phyloP scores from a whole-genome alignment of 345 rosid species.

The Citrus sp. region DNA sequence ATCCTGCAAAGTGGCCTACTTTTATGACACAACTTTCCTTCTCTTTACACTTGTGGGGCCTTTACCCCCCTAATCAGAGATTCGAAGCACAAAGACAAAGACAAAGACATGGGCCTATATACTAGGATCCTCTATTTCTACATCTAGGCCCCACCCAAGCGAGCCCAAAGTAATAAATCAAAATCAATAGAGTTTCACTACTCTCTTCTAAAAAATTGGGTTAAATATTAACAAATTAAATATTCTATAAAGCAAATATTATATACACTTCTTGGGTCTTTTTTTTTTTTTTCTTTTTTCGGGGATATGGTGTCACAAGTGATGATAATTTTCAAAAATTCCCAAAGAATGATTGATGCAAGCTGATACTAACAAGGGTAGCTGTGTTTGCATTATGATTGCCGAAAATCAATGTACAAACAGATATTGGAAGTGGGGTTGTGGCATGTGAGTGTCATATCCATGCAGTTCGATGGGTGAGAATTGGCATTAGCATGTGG shows the following conservation, averaged over 20 bases:
- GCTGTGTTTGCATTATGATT: too few species aligned
- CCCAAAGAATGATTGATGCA: not conserved
- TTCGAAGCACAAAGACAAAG: conserved; percentile 20
- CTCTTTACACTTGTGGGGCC: conserved; percentile 22
- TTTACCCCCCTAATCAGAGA: conserved; percentile 9
- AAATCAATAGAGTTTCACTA: not conserved
- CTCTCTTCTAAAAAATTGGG: not conserved
- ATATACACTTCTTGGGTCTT: too few species aligned
- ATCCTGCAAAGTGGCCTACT: conserved; percentile 15
- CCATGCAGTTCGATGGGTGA: conserved; percentile 8
- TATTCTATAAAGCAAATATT: too few species aligned
- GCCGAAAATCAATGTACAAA: too few species aligned
- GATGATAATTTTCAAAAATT: too few species aligned
- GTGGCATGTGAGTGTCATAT: not conserved
- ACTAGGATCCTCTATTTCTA: conserved; percentile 30
- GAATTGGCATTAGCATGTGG: conserved; percentile 31
- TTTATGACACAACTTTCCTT: conserved; percentile 25
- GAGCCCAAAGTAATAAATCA: too few species aligned
- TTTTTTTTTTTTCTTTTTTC: too few species aligned
- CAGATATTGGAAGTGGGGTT: not conserved
- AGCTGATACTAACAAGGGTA: not conserved
- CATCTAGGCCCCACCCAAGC: not conserved
- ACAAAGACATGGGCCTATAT: conserved; percentile 27
- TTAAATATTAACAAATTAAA: not conserved
- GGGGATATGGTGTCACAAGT: not conserved